Conservation (phyloP, 1,139 yeast genomes). For the Candida albicans region DNA sequence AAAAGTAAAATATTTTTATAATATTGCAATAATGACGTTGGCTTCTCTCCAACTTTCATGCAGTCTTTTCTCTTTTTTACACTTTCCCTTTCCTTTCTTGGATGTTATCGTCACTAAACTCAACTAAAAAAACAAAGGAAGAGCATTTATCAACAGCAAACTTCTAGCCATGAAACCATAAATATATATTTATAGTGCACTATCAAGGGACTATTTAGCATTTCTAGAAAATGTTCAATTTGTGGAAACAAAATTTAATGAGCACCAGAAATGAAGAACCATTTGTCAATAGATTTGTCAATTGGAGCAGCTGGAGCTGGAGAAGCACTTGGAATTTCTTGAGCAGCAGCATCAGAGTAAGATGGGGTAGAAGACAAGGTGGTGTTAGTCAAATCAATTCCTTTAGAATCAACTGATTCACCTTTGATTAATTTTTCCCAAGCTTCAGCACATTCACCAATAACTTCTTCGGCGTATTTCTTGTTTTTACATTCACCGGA, state of each 20-base stretch:
- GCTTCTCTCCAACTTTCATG: too few species aligned
- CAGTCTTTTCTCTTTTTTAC: too few species aligned
- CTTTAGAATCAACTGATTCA: conserved; percentile 45
- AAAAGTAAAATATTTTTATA: too few species aligned
- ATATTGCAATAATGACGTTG: too few species aligned
- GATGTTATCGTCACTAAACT: too few species aligned
- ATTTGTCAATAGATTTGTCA: conserved; percentile 95
- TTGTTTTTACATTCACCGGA: conserved; percentile 75
- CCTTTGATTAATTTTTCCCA: conserved; percentile 74
- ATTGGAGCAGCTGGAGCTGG: conserved; percentile 86
- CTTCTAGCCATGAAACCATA: too few species aligned
- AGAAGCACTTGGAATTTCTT: conserved; percentile 66
- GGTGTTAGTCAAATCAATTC: conserved; percentile 69
- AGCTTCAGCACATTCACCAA: conserved; percentile 74
- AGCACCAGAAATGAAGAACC: conserved; percentile 97
- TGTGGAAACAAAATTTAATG: conserved; percentile 27
- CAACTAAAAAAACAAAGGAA: too few species aligned
- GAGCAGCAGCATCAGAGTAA: conserved; percentile 48
- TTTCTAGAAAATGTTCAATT: too few species aligned
- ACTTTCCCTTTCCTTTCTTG: too few species aligned
- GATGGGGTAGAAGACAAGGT: conserved; percentile 62
- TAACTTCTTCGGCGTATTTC: conserved; percentile 67
- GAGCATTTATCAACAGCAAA: too few species aligned
- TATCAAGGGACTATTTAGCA: too few species aligned
- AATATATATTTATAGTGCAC: neutral